These are phyloP conservation scores for Nakaseomyces delphensis DNA, from an alignment of 1,139 yeast genomes.

Conservation along the genomic window DNA sequence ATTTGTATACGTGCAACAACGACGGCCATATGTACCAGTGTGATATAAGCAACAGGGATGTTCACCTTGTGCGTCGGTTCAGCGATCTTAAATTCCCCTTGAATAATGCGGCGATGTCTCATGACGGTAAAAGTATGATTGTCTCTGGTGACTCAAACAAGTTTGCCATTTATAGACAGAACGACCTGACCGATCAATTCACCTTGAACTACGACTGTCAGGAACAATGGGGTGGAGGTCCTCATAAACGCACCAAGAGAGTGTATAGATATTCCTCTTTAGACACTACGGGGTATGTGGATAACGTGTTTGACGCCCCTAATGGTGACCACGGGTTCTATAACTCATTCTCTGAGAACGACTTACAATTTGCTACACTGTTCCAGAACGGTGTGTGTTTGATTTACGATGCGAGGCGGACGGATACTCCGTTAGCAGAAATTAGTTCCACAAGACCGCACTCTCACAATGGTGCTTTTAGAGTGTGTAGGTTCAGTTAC, in stretches of 20 bases:
- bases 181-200: conserved; percentile 24
- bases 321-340: conserved; percentile 77
- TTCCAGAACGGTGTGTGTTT: conserved; percentile 80
- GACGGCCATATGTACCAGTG: conserved; percentile 64
- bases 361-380: conserved; percentile 64
- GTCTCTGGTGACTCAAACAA: conserved; percentile 54
- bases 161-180: conserved; percentile 43
- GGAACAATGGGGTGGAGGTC: conserved; percentile 22
- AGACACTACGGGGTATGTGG: conserved; percentile 26
- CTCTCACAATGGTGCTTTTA: conserved; percentile 43
- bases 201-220: conserved; percentile 24
- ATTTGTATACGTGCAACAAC: conserved; percentile 70
- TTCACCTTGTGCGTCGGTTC: conserved; percentile 33
- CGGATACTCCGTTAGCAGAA: conserved; percentile 43
- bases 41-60: conserved; percentile 45
- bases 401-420: conserved; percentile 65
- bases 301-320: conserved; percentile 39
- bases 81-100: conserved; percentile 44
- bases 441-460: conserved; percentile 51
- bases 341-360: conserved; percentile 66
- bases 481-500: conserved; percentile 52
- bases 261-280: conserved; percentile 26
- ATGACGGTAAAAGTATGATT: conserved; percentile 45
- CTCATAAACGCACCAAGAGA: conserved; percentile 17
- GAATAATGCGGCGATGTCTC: conserved; percentile 53